A percentile compares a stretch with the other conserved stretches of the same genome.
Conservation (phyloP, 768 basidiomycete genomes). For the Boletus subparvulus region DNA sequence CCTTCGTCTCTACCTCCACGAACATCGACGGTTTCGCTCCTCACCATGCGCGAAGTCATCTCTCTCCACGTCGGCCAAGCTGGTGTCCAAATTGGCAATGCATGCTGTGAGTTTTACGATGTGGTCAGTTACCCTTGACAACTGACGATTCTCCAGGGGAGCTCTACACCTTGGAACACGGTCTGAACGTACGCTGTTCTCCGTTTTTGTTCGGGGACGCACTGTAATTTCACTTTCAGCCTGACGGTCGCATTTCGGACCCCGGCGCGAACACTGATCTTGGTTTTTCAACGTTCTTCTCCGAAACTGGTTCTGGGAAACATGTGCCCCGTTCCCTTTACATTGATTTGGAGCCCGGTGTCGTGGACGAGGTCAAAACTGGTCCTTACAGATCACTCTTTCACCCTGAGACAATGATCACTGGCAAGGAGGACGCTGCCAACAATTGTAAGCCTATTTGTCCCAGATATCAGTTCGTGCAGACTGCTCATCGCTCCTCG, state of each 20-base stretch:
- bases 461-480: not conserved
- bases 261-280: conserved; percentile 58
- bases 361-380: conserved; percentile 91
- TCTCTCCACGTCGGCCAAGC: conserved; percentile 97
- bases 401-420: conserved; percentile 96
- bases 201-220: conserved; percentile 4
- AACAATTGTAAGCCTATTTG: conserved; percentile 85
- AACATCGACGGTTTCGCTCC: conserved; percentile 12
- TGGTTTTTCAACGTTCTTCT: conserved; percentile 98
- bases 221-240: conserved; percentile 45
- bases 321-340: conserved; percentile 96
- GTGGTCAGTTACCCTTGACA: conserved; percentile 2
- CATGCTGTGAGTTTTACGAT: conserved; percentile 73
- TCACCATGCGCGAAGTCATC: conserved; percentile 87
- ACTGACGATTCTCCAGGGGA: conserved; percentile 62
- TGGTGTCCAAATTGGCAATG: conserved; percentile 92
- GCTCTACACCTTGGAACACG: conserved; percentile 97
- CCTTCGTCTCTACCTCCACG: conserved; percentile 11
- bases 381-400: conserved; percentile 93
- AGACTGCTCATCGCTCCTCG: conserved; percentile 11
- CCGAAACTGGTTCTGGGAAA: conserved; percentile 90
- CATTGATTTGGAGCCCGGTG: conserved; percentile 93
- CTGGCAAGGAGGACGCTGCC: conserved; percentile 98
- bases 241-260: conserved; percentile 82
- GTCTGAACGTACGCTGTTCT: conserved; percentile 72